phyloP scores from a whole-genome alignment of 1,284 basidiomycete species.

The Pascua guehoae region DNA sequence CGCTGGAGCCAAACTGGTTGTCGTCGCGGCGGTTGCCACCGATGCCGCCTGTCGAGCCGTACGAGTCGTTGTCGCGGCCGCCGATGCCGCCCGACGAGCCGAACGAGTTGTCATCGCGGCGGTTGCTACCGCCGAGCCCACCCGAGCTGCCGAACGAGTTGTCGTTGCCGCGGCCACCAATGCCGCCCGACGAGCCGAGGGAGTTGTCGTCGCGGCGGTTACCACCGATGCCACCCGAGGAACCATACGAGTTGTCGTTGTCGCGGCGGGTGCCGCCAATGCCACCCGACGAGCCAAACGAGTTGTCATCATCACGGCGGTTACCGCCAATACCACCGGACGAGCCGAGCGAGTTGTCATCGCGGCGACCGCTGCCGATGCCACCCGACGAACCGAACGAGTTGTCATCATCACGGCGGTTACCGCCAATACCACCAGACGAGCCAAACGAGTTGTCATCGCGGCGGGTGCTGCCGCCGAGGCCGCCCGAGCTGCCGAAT shows the following conservation, averaged over 20 bases:
- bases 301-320: slow-evolving; percentile 1
- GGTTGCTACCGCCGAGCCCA: neutral
- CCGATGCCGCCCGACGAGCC: slow-evolving; percentile 2
- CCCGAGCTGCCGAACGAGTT: neutral
- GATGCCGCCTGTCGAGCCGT: slow-evolving; percentile 3
- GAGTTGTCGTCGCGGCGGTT: neutral
- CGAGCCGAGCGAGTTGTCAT: slow-evolving; percentile 5
- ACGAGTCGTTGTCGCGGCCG: slow-evolving; percentile 5
- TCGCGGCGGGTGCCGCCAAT: no score
- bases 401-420: slow-evolving; percentile 2
- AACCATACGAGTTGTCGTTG: neutral
- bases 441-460: slow-evolving; percentile 9
- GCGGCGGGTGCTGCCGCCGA: neutral
- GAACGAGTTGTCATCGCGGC: neutral
- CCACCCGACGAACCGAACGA: slow-evolving; percentile 9
- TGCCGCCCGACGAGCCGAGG: neutral
- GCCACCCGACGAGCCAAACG: slow-evolving; percentile 5
- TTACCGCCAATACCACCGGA: neutral
- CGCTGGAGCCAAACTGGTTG: neutral
- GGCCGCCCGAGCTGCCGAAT: neutral
- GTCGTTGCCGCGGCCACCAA: neutral
- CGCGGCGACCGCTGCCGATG: slow-evolving; percentile 1
- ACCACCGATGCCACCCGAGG: slow-evolving; percentile 1
- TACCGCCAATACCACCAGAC: neutral
- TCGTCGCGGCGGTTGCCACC: neutral